Evolutionary conservation across 2,329 filamentous ascomycete species (phyloP), one percentile per base, ranked within the genome.

Genomic region (Gnomoniopsis sp.): DNA sequence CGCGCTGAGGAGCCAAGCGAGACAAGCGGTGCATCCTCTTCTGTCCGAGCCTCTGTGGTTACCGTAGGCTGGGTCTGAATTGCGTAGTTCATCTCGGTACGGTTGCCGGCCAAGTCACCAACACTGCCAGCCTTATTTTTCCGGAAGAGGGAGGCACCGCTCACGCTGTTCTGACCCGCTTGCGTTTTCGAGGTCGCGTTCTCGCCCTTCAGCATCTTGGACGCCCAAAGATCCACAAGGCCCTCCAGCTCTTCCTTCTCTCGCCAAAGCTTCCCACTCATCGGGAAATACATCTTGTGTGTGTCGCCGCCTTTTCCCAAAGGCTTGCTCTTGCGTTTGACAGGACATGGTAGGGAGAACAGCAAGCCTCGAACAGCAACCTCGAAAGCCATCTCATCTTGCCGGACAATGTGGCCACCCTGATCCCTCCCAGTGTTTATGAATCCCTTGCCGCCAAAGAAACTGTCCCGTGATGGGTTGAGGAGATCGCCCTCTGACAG

Each of bases 351-450:
- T 2, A 99, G 80, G 11, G 87, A 88, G 70, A 96, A 96, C 0
- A 97, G 74, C 52, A 98, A 75, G 0, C 95, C 95, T 14, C 93
- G 86, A 0, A 96, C 90, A 4, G 92, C 92, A 19, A 93, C 87
- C 64, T 99, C 91, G 64, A 97, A 98, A 23, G 89, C 88, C 70
- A 99, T 93, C 69, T 99, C 95, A 63, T 97, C 92, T 72, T 98
- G 93, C 7, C 93, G 87, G 11, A 98, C 75, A 15, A 88, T 81
- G 61, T 97, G 93, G 55, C 86, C 85, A 21, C 83, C 83, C 0
- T 81, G 79, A 70, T 88, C 79, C 75, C 74, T 78, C 67, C 75
- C 81, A 23, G 80, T 77, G 6, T 76, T 76, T 7, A 75, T 73
- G 22, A 75, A 77, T 3, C 86, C 84, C 41, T 80, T 77, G 0